Percentiles rank a stretch among this genome's conserved stretches.
These are phyloP conservation scores for Globisporangium megalacanthum DNA, from an alignment of 352 stramenopile genomes.

Conservation along the genomic window DNA sequence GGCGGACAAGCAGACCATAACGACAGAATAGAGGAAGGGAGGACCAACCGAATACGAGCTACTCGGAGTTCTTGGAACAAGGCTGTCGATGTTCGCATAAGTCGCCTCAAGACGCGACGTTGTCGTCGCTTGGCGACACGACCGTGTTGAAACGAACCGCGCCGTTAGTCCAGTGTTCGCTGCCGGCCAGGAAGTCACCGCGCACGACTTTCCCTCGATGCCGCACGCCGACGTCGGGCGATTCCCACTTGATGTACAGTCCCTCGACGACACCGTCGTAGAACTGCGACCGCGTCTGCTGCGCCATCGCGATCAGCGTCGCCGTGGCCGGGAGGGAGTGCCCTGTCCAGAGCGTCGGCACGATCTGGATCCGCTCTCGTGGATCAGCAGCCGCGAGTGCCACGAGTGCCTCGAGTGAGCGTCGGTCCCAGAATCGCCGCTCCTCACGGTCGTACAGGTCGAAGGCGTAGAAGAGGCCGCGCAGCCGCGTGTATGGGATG, in stretches of 20 bases:
- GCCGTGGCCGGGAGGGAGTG: slow-evolving; percentile 18
- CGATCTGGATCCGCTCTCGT: slow-evolving; percentile 25
- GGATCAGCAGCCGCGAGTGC: slow-evolving; percentile 8
- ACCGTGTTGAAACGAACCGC: slow-evolving; percentile 38
- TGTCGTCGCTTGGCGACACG: neutral
- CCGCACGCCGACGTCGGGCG: slow-evolving; percentile 22
- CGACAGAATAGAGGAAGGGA: no score
- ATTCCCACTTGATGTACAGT: slow-evolving; percentile 58
- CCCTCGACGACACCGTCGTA: slow-evolving; percentile 47
- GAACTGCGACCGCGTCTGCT: slow-evolving; percentile 31
- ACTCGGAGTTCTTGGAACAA: no score
- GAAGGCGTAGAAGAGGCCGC: slow-evolving; percentile 73
- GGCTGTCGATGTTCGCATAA: no score
- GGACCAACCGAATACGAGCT: no score
- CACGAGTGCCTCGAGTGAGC: slow-evolving; percentile 26
- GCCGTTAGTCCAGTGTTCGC: slow-evolving; percentile 54
- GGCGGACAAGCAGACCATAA: no score
- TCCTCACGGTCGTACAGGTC: slow-evolving; percentile 67
- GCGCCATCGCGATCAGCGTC: slow-evolving; percentile 32
- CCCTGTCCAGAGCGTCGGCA: slow-evolving; percentile 38
- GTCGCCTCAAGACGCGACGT: neutral
- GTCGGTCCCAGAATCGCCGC: slow-evolving; percentile 37
- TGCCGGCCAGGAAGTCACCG: slow-evolving; percentile 54
- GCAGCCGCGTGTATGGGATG: slow-evolving; percentile 64
- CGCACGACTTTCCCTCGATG: slow-evolving; percentile 61